phyloP scores from a whole-genome alignment of 805 yeast genomes.

The Myxozyma vanderwaltii region DNA sequence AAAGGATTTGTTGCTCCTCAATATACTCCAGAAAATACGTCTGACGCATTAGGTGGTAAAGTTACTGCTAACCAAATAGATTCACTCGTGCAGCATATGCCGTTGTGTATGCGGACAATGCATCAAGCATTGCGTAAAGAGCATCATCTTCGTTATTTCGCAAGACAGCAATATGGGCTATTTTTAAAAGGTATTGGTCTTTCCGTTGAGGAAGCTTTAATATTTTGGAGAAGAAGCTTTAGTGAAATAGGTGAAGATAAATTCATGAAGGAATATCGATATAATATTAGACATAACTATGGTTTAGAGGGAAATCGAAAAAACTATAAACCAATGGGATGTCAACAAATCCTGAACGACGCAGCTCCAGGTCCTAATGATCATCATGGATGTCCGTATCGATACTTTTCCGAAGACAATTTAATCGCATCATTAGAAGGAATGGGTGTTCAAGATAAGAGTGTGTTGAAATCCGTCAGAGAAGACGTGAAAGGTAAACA shows the following conservation, averaged over 20 bases:
- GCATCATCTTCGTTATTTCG: constrained; percentile 78
- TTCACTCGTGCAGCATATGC: constrained; percentile 64
- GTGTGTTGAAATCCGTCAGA: constrained; percentile 58
- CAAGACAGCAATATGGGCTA: constrained; percentile 80
- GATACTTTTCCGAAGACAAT: constrained; percentile 69
- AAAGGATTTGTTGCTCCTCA: constrained; percentile 61
- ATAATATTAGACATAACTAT: constrained; percentile 84
- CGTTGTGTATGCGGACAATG: constrained; percentile 74
- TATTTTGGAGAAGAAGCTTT: constrained; percentile 80
- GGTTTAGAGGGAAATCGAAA: constrained; percentile 90
- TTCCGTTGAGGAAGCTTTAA: constrained; percentile 80
- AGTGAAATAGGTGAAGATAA: constrained; percentile 65
- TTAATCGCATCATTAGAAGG: constrained; percentile 57
- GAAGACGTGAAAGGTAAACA: constrained; percentile 70
- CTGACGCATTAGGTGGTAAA: constrained; percentile 43
- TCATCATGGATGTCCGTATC: constrained; percentile 90
- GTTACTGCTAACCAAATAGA: constrained; percentile 66
- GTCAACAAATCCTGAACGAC: constrained; percentile 71
- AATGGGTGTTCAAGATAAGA: constrained; percentile 65
- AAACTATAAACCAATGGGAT: constrained; percentile 83
- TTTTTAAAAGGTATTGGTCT: constrained; percentile 91
- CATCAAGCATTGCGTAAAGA: constrained; percentile 60
- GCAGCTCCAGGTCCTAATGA: constrained; percentile 63
- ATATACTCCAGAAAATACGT: constrained; percentile 42
- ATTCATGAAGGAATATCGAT: constrained; percentile 84